Evolutionary conservation across 495 filamentous ascomycete genomes (phyloP).

Genomic region (Parathielavia appendiculata): DNA sequence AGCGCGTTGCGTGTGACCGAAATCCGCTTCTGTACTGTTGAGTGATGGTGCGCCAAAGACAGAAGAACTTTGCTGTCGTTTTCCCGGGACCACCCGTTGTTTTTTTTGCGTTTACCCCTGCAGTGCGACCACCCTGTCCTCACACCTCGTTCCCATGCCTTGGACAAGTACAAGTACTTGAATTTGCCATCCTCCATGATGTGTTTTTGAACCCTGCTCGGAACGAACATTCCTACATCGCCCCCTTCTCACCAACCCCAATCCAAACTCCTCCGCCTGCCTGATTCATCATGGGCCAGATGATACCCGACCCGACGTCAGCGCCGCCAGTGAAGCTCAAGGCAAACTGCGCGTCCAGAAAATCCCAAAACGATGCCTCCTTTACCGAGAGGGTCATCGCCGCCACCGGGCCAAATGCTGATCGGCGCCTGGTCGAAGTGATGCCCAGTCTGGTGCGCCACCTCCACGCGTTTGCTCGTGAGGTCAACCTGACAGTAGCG

Average conservation of each 20-base stretch:
- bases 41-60: background rate
- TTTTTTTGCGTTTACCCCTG: slow-evolving; percentile 3
- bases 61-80: background rate
- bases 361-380: slow-evolving; percentile 44
- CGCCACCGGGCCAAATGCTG: slow-evolving; percentile 62
- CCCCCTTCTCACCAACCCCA: background rate
- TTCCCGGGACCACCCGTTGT: background rate
- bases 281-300: slow-evolving; percentile 24
- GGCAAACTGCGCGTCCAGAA: slow-evolving; percentile 9
- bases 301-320: slow-evolving; percentile 15
- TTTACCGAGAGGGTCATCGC: slow-evolving; percentile 68
- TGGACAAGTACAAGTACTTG: slow-evolving; percentile 7
- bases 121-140: slow-evolving; percentile 3
- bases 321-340: slow-evolving; percentile 6
- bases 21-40: background rate
- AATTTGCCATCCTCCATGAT: background rate
- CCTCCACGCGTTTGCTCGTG: slow-evolving; percentile 55
- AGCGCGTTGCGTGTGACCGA: background rate
- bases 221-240: background rate
- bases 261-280: background rate
- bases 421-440: slow-evolving; percentile 50
- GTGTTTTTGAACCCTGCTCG: background rate
- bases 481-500: slow-evolving; percentile 52
- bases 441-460: slow-evolving; percentile 52
- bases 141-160: background rate